phyloP scores from a whole-genome alignment of 495 filamentous ascomycete species.

The Aspergillus baeticus region DNA sequence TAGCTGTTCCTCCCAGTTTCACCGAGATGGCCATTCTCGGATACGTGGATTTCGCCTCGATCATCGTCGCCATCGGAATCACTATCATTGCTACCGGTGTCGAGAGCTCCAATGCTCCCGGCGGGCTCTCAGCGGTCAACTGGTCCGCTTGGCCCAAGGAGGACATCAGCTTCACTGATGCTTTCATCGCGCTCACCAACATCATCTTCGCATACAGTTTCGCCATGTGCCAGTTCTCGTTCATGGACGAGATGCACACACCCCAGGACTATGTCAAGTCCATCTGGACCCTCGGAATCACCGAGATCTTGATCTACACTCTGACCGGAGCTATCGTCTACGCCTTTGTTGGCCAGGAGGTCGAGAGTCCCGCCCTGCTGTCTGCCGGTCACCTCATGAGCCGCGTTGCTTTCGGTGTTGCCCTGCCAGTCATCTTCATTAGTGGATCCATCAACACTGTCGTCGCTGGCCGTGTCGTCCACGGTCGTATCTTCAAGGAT shows the following conservation, averaged over 20 bases:
- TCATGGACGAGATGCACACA: constrained; percentile 73
- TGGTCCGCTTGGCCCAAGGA: constrained; percentile 41
- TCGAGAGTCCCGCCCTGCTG: constrained; percentile 64
- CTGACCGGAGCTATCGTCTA: constrained; percentile 66
- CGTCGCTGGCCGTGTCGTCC: constrained; percentile 58
- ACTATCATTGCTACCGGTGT: constrained; percentile 64
- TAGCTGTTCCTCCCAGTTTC: constrained; percentile 58
- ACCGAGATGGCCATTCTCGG: constrained; percentile 55
- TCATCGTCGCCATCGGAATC: constrained; percentile 62
- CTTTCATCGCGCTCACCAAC: constrained; percentile 64
- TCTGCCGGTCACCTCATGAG: constrained; percentile 57
- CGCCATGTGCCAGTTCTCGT: constrained; percentile 66
- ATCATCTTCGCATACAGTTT: constrained; percentile 67
- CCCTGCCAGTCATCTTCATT: constrained; percentile 70
- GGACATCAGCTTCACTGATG: constrained; percentile 32
- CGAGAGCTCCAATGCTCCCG: constrained; percentile 31
- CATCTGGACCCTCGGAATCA: constrained; percentile 54
- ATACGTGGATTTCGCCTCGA: constrained; percentile 62
- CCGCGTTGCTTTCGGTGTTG: constrained; percentile 70
- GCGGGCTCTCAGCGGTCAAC: constrained; percentile 29
- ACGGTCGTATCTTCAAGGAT: constrained; percentile 54
- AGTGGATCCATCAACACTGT: constrained; percentile 62
- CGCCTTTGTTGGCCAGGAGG: constrained; percentile 61
- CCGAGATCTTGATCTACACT: constrained; percentile 66
- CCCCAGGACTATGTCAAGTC: constrained; percentile 62